Percentiles rank a stretch among this genome's conserved stretches.
Evolutionary conservation across 257 asterid species (phyloP).

Genomic region (Fraxinus cuspidata): DNA sequence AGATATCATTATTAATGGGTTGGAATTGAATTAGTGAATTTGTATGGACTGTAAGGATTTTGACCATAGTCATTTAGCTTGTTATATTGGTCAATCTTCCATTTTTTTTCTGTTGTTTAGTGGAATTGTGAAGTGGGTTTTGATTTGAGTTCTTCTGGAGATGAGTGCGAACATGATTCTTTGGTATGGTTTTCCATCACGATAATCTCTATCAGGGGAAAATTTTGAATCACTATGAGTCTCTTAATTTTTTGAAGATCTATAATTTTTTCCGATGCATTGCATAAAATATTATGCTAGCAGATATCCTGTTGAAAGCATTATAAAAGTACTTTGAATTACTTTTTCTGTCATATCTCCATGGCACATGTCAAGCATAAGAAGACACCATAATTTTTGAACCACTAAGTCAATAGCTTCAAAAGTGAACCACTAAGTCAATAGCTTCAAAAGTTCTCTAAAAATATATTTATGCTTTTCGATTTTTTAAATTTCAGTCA

Average conservation of each 20-base stretch:
- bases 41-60: neutral
- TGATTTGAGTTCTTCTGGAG: neutral
- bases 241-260: neutral
- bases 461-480: neutral
- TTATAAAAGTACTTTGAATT: neutral
- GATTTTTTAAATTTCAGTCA: neutral
- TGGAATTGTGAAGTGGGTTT: neutral
- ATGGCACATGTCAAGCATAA: neutral
- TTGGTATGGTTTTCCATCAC: neutral
- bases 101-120: neutral
- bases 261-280: neutral
- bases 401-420: neutral
- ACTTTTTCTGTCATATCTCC: neutral
- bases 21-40: neutral
- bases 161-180: neutral
- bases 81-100: neutral
- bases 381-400: neutral
- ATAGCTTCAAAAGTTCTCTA: neutral
- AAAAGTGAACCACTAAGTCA: neutral
- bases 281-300: neutral
- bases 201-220: neutral
- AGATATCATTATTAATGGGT: neutral
- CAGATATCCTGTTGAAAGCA: neutral
- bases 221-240: neutral
- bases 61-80: neutral